phyloP scores from a whole-genome alignment of 176 grass and related monocot species.

The Phoenix dactylifera region DNA sequence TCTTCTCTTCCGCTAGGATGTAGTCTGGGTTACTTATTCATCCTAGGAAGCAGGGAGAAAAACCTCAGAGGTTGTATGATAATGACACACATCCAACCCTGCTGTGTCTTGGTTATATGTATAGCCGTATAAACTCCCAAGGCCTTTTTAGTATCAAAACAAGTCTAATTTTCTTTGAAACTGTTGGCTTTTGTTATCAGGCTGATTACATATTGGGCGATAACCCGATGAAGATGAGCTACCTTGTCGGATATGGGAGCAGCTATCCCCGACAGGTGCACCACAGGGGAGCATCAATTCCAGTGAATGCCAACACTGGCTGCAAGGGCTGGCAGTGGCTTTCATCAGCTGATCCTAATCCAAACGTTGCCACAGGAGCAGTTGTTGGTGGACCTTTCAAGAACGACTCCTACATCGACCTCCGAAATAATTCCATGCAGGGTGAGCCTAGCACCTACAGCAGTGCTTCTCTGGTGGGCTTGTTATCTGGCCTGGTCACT shows the following conservation, averaged over 20 bases:
- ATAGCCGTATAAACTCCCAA: too few species aligned
- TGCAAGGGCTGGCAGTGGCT: constrained; percentile 86
- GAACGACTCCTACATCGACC: constrained; percentile 71
- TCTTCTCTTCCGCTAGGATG: too few species aligned
- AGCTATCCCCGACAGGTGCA: constrained; percentile 81
- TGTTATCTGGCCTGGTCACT: constrained; percentile 67
- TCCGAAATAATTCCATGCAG: constrained; percentile 70
- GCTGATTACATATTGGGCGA: constrained; percentile 76
- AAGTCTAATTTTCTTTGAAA: background rate
- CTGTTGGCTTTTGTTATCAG: constrained; percentile 31
- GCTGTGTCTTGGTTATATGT: too few species aligned
- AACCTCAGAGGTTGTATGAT: too few species aligned
- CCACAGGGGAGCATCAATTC: constrained; percentile 87
- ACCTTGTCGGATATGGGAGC: constrained; percentile 84
- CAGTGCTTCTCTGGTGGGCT: constrained; percentile 64
- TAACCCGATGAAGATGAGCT: constrained; percentile 95
- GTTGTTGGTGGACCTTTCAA: constrained; percentile 84
- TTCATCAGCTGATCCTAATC: constrained; percentile 48
- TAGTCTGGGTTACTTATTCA: too few species aligned
- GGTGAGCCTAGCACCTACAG: constrained; percentile 90
- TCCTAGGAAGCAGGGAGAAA: too few species aligned
- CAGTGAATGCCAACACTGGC: constrained; percentile 48
- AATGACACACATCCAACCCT: too few species aligned
- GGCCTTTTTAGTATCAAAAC: too few species aligned
- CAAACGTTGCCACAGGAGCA: constrained; percentile 72